Percentiles rank a stretch among this genome's conserved stretches.
These are phyloP conservation scores for Chaetothyriales sp. DNA, from an alignment of 2,329 filamentous ascomycete species.

Conservation along the genomic window DNA sequence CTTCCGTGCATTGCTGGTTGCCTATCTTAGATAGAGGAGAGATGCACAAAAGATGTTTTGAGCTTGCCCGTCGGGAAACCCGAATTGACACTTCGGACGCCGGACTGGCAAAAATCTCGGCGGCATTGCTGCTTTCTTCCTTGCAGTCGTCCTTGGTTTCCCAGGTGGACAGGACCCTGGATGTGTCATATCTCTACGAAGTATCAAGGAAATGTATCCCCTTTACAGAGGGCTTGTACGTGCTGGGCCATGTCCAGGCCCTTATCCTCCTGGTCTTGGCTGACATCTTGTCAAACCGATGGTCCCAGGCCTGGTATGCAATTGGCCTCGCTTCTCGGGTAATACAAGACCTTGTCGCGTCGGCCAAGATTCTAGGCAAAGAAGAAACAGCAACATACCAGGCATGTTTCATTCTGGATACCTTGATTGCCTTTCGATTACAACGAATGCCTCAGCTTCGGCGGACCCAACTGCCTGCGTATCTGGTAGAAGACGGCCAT, in stretches of 20 bases:
- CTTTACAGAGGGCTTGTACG: slow-evolving; percentile 21
- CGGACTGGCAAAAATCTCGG: slow-evolving; percentile 30
- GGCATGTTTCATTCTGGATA: slow-evolving; percentile 41
- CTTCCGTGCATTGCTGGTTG: slow-evolving; percentile 44
- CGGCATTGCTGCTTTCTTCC: slow-evolving; percentile 27
- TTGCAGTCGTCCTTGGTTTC: neutral
- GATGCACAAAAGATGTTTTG: slow-evolving; percentile 41
- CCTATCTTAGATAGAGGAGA: slow-evolving; percentile 44
- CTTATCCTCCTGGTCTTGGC: slow-evolving; percentile 33
- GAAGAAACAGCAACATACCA: slow-evolving; percentile 31
- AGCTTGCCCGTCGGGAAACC: slow-evolving; percentile 27
- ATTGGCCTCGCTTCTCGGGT: slow-evolving; percentile 38
- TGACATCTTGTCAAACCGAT: slow-evolving; percentile 33
- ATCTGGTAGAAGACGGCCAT: slow-evolving; percentile 48
- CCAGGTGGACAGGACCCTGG: neutral
- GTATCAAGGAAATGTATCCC: neutral
- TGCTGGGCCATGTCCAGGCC: slow-evolving; percentile 30
- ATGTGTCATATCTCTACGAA: neutral
- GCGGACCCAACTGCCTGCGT: slow-evolving; percentile 19
- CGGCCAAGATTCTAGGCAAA: slow-evolving; percentile 10
- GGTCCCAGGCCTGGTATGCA: slow-evolving; percentile 38
- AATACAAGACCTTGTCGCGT: slow-evolving; percentile 23
- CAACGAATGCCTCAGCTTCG: slow-evolving; percentile 32
- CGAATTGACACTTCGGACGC: slow-evolving; percentile 1
- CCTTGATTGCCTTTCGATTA: slow-evolving; percentile 35